phyloP scores from a whole-genome alignment of 1,284 basidiomycete species.

The Athelia sp. region DNA sequence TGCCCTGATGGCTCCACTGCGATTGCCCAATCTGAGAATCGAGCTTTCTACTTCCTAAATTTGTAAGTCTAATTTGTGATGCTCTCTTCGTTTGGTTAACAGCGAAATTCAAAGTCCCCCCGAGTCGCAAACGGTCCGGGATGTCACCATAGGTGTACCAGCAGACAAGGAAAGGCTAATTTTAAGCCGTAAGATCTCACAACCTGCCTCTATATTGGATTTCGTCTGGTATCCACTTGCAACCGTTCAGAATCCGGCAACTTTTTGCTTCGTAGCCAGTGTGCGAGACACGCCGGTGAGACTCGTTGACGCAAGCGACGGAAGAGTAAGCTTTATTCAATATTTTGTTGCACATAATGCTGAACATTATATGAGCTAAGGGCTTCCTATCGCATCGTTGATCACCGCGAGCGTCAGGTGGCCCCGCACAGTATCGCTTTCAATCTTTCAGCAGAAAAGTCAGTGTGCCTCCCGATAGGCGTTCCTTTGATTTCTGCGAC shows the following conservation, averaged over 20 bases:
- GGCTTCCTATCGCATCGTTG: conserved; percentile 88
- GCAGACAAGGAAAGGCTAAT: conserved; percentile 1
- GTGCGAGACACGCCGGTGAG: conserved; percentile 80
- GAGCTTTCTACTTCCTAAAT: conserved; percentile 44
- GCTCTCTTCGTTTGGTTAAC: not conserved
- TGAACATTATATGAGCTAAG: conserved; percentile 48
- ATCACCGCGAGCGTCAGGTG: conserved; percentile 84
- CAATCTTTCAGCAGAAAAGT: conserved; percentile 67
- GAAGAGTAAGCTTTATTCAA: conserved; percentile 49
- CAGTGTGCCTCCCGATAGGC: conserved; percentile 13
- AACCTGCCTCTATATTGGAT: conserved; percentile 70
- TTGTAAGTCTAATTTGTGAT: conserved; percentile 23
- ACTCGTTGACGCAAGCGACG: conserved; percentile 73
- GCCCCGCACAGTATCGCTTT: conserved; percentile 83
- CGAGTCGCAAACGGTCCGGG: not conserved
- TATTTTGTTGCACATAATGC: not conserved
- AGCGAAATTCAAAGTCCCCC: not conserved
- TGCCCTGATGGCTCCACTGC: conserved; percentile 58
- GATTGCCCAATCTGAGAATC: conserved; percentile 58
- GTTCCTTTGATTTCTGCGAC: not conserved
- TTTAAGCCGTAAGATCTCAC: conserved; percentile 28
- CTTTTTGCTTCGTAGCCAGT: conserved; percentile 79
- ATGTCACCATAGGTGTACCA: conserved; percentile 3
- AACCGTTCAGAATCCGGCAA: conserved; percentile 45
- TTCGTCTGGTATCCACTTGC: conserved; percentile 82